Evolutionary conservation across 208 protist genomes (phyloP).

Genomic region (Trypanosoma theileri): DNA sequence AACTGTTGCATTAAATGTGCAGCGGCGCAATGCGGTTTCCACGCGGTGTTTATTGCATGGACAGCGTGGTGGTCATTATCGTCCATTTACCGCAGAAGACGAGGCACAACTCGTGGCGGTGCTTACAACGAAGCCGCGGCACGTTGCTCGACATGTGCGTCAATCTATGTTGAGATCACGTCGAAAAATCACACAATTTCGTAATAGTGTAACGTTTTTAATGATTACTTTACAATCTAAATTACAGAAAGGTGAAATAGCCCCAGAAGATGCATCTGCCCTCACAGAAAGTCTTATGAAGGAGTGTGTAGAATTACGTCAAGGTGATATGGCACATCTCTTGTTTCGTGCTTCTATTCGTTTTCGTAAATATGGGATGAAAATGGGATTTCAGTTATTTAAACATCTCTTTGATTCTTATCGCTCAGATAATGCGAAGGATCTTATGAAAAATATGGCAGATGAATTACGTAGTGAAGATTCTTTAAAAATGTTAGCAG

Average conservation of each 20-base stretch:
- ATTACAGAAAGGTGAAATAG: conserved; percentile 78
- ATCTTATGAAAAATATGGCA: conserved; percentile 84
- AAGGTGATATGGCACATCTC: conserved; percentile 90
- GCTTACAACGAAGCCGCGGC: conserved; percentile 77
- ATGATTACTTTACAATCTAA: conserved; percentile 88
- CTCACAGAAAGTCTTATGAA: conserved; percentile 85
- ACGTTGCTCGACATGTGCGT: conserved; percentile 82
- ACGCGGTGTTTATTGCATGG: conserved; percentile 6
- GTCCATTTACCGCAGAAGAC: conserved; percentile 80
- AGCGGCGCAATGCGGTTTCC: conserved; percentile 1
- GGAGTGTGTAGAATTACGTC: conserved; percentile 88
- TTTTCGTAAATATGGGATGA: conserved; percentile 86
- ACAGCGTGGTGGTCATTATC: conserved; percentile 41
- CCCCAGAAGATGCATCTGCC: conserved; percentile 60
- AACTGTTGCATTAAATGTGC: neutral
- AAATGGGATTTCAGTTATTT: conserved; percentile 57
- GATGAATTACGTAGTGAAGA: conserved; percentile 69
- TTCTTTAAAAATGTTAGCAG: conserved; percentile 60
- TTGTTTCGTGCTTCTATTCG: conserved; percentile 88
- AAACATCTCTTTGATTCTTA: conserved; percentile 87
- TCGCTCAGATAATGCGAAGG: conserved; percentile 65
- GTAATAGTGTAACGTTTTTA: conserved; percentile 89
- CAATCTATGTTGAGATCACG: conserved; percentile 82
- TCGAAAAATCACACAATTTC: conserved; percentile 77
- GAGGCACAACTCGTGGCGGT: conserved; percentile 71